Evolutionary conservation across 495 filamentous ascomycete species (phyloP), one percentile per base, ranked within the genome.

Genomic region (Pyrenopolyporus hunteri): DNA sequence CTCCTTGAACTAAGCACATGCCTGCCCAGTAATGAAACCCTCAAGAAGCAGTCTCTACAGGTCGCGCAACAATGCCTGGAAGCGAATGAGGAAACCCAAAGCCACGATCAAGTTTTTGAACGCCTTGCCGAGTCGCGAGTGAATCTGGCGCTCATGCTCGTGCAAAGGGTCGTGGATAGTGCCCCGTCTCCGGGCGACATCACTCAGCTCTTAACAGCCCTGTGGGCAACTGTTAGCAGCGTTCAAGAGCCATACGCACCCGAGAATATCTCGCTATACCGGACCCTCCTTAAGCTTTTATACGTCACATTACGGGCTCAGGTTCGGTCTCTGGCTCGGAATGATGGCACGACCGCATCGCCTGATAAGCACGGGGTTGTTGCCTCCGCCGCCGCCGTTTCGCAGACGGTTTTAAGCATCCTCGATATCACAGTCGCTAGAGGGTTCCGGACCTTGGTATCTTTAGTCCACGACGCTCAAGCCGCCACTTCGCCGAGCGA

Each of bases 281-380:
- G 94, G 36, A 86, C 85, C 4, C 83, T 97, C 2, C 81, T 98
- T 25, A 90, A 88, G 66, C 85, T 95, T 7, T 83, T 98, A 28
- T 97, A 91, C 76, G 84, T 98, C 35, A 80, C 87, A 8, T 79
- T 98, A 33, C 86, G 88, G 57, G 85, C 88, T 49, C 58, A 76
- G 48, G 60, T 55, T 37, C 66, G 47, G 39, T 67, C 69, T 14
- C 48, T 67, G 22, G 37, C 49, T 2, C 35, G 17, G 7, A 39
- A 17, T 39, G 14, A 17, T 8, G 13, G 6, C 4, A 32, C 56
- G 31, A 60, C 14, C 7, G 63, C 67, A 32, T 78, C 79, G 14
- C 59, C 73, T 10, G 59, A 67, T 19, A 67, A 56, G 22, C 66
- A 73, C 9, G 76, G 63, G 55, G 75, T 75, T 59, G 73, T 66